phyloP scores from a whole-genome alignment of 1,139 yeast species.

The Nakaseomyces bracarensis region DNA sequence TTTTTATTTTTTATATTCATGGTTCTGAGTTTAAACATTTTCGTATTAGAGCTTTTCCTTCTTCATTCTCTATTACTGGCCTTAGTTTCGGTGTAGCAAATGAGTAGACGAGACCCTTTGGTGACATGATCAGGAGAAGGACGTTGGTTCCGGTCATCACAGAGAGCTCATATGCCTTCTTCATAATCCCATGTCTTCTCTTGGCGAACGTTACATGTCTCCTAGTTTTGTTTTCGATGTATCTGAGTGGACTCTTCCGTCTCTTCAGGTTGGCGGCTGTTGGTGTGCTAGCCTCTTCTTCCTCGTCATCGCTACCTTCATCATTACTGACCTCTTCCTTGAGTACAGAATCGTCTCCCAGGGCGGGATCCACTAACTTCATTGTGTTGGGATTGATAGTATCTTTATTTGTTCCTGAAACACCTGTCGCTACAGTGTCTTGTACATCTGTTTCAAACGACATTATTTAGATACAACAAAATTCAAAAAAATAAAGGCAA shows the following conservation, averaged over 20 bases:
- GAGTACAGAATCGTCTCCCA: conserved; percentile 3
- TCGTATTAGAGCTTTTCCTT: conserved; percentile 90
- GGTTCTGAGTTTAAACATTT: conserved; percentile 51
- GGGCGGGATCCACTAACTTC: conserved; percentile 8
- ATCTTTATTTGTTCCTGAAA: not conserved
- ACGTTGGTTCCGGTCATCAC: conserved; percentile 96
- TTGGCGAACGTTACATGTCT: conserved; percentile 95
- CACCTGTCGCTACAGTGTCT: not conserved
- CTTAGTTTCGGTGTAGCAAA: conserved; percentile 95
- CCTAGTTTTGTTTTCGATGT: conserved; percentile 91
- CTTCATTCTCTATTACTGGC: conserved; percentile 88
- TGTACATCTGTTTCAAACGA: not conserved
- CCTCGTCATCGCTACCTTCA: conserved; percentile 11
- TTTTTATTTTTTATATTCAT: not conserved
- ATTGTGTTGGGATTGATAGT: not conserved
- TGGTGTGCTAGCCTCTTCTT: conserved; percentile 7
- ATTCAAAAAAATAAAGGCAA: no score
- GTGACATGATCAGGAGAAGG: conserved; percentile 80
- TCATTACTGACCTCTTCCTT: conserved; percentile 8
- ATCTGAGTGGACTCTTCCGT: conserved; percentile 90
- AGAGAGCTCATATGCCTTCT: conserved; percentile 89
- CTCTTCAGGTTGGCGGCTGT: conserved; percentile 32
- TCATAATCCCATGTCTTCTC: conserved; percentile 97
- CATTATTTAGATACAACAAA: no score
- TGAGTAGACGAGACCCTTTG: conserved; percentile 93